Base-by-base conservation (phyloP, 202 grass and related monocot genomes). In the Zoysia matrella region DNA sequence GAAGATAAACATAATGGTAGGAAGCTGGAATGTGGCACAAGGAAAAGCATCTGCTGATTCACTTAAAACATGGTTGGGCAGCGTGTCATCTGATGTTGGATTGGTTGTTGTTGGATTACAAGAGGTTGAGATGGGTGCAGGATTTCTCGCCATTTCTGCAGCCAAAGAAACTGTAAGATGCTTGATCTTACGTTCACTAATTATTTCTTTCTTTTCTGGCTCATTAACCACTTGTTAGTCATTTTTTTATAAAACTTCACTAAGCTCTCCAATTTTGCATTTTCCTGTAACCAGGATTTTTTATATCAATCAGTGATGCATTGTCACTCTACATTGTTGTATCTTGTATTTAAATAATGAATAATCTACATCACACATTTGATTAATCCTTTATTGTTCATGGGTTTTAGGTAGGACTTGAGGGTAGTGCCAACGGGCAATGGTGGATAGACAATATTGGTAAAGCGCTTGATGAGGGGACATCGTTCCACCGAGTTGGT, bases 401-500 rank as follows among this genome's bases (percentile, higher is more conserved):
- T 78, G 79, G 47, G 80, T 73, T 73, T 83, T 95, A 22, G 22
- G 22, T 22, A 22, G 22, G 22, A 22, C 22, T 22, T 22, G 22
- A 22, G 22, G 22, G 22, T 22, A 22, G 22, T 22, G 22, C 22
- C 22, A 22, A 22, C 22, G 22, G 22, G 22, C 22, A 22, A 22
- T 22, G 22, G 22, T 22, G 22, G 22, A 22, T 22, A 22, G 22
- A 22, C 22, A 22, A 22, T 22, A 22, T 98, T 74, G 95, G 95
- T 54, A 95, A 88, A 82, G 92, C 90, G 22, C 84, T 98, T 86
- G 95, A 91, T 66, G 92, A 98, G 83, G 95, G 95, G 60, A 82
- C 82, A 52, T 89, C 88, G 5, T 98, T 98, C 80, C 80, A 95
- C 40, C 92, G 91, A 80, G 96, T 98, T 90, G 96, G 96, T 86